Percentiles rank a stretch among this genome's conserved stretches.
Evolutionary conservation across 495 filamentous ascomycete genomes (phyloP).

Genomic region (Tirmania nivea): DNA sequence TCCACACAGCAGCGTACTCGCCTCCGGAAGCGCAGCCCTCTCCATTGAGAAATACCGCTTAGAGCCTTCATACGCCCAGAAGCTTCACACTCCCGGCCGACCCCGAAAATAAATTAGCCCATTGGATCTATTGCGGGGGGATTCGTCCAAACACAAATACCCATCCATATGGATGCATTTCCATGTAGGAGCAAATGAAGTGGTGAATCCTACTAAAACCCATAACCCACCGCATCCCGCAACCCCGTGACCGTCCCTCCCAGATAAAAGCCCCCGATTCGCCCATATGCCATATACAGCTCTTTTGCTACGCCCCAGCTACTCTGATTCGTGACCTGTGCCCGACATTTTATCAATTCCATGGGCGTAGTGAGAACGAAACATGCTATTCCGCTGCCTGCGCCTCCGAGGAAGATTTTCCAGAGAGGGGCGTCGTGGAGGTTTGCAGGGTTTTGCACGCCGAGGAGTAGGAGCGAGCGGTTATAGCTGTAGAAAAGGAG

Average conservation of each 20-base stretch:
- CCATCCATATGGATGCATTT: no score
- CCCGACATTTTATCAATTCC: slow-evolving; percentile 69
- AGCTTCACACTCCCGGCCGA: slow-evolving; percentile 17
- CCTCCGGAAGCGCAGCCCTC: slow-evolving; percentile 3
- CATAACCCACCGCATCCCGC: slow-evolving; percentile 69
- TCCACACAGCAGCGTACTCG: slow-evolving; percentile 40
- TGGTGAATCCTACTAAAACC: slow-evolving; percentile 65
- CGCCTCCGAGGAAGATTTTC: slow-evolving; percentile 55
- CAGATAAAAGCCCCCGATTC: slow-evolving; percentile 44
- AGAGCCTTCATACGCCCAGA: slow-evolving; percentile 64
- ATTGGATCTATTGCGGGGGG: no score
- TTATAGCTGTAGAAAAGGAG: slow-evolving; percentile 75
- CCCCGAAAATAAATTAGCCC: no score
- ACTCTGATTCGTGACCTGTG: slow-evolving; percentile 38
- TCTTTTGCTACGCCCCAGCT: slow-evolving; percentile 38
- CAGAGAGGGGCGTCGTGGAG: slow-evolving; percentile 19
- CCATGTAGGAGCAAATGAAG: no score
- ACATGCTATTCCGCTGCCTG: slow-evolving; percentile 53
- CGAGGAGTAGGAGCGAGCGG: slow-evolving; percentile 39
- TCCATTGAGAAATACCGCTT: slow-evolving; percentile 30
- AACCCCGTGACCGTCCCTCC: slow-evolving; percentile 60
- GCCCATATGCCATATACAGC: slow-evolving; percentile 37
- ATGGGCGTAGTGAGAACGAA: slow-evolving; percentile 66
- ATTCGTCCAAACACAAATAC: no score
- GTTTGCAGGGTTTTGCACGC: slow-evolving; percentile 11